Conservation (phyloP, 352 stramenopile genomes). For the Pythium phragmitis region DNA sequence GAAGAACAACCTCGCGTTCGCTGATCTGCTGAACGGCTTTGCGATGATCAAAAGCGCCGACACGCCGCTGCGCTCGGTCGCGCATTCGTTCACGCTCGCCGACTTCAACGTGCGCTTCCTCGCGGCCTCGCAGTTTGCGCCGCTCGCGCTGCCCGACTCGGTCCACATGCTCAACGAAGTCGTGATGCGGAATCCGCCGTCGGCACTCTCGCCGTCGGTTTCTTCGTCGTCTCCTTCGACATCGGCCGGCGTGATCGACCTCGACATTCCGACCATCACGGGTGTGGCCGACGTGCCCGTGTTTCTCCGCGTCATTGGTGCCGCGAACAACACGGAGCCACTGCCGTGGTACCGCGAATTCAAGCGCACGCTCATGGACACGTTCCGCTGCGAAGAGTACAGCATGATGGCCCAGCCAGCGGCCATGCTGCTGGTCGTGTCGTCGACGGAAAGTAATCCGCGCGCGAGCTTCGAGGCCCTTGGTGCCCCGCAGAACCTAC, state of each 20-base stretch:
- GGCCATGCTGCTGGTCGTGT: constrained; percentile 76
- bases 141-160: constrained; percentile 45
- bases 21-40: constrained; percentile 78
- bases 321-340: constrained; percentile 38
- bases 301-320: constrained; percentile 64
- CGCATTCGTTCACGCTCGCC: constrained; percentile 55
- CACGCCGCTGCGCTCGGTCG: constrained; percentile 73
- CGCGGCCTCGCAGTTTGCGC: constrained; percentile 46
- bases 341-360: constrained; percentile 84
- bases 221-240: constrained; percentile 12
- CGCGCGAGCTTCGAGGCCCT: constrained; percentile 77
- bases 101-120: constrained; percentile 84
- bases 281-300: constrained; percentile 61
- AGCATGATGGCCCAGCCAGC: constrained; percentile 72
- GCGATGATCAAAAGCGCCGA: constrained; percentile 57
- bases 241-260: constrained; percentile 35
- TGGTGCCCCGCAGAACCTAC: constrained; percentile 42
- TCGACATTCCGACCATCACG: constrained; percentile 59
- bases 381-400: constrained; percentile 81
- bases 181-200: constrained; percentile 51
- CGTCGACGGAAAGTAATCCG: constrained; percentile 80
- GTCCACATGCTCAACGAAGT: constrained; percentile 64
- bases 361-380: constrained; percentile 76
- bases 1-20: constrained; percentile 81
- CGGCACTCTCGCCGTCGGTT: constrained; percentile 1